phyloP scores from a whole-genome alignment of 139 green algal genomes.

The Closterium sp. region DNA sequence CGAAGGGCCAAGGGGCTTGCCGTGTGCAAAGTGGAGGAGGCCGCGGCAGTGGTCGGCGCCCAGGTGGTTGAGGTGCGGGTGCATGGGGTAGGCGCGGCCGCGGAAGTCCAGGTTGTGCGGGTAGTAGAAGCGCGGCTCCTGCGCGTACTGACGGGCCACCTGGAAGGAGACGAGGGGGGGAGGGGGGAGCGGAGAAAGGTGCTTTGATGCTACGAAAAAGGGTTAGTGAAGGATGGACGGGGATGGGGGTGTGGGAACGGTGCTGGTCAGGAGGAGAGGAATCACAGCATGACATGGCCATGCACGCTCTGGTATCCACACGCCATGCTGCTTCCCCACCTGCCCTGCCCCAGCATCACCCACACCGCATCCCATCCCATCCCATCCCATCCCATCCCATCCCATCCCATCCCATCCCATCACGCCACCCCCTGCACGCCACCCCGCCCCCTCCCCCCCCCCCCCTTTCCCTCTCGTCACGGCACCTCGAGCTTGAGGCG shows the following conservation, averaged over 20 bases:
- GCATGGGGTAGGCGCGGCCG: slow-evolving; percentile 92
- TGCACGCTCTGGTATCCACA: no score
- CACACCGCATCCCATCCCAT: no score
- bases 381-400: no score
- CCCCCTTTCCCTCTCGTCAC: no score
- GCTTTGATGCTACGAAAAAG: not conserved
- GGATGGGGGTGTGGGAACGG: not conserved
- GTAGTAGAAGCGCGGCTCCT: slow-evolving; percentile 75
- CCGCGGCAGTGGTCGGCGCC: slow-evolving; percentile 80
- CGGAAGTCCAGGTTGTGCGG: slow-evolving; percentile 94
- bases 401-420: no score
- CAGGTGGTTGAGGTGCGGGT: slow-evolving; percentile 92
- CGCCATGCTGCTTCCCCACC: no score
- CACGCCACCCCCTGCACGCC: no score
- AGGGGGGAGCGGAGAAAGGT: not conserved
- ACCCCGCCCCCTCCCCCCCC: no score
- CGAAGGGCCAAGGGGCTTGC: slow-evolving; percentile 65
- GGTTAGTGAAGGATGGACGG: not conserved
- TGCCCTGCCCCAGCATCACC: no score
- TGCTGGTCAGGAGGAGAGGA: not conserved
- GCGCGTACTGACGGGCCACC: slow-evolving; percentile 15
- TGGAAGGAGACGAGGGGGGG: no score
- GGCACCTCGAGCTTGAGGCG: slow-evolving; percentile 16
- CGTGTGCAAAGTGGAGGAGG: slow-evolving; percentile 66
- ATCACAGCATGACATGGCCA: not conserved